Evolutionary conservation across 768 basidiomycete species (phyloP).

Genomic region (Agrocybe praecox): DNA sequence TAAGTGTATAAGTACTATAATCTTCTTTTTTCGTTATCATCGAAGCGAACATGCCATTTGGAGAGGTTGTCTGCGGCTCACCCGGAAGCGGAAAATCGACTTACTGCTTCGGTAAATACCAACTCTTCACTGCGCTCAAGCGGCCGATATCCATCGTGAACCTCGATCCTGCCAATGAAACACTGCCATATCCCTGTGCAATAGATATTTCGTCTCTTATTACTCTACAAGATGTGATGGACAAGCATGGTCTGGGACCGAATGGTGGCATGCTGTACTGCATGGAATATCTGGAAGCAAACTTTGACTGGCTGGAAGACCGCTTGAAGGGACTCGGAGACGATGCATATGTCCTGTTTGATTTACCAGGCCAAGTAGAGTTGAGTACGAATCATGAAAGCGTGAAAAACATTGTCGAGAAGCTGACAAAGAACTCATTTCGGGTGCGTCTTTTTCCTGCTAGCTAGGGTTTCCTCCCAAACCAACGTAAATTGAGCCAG

Average conservation of each 20-base stretch:
- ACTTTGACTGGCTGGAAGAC: slow-evolving; percentile 86
- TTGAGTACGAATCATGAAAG: slow-evolving; percentile 95
- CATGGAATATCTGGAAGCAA: slow-evolving; percentile 95
- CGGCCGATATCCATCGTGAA: slow-evolving; percentile 92
- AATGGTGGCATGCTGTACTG: slow-evolving; percentile 97
- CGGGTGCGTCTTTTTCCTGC: slow-evolving; percentile 60
- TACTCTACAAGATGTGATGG: slow-evolving; percentile 87
- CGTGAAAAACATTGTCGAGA: slow-evolving; percentile 76
- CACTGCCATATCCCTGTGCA: slow-evolving; percentile 89
- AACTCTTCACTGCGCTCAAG: slow-evolving; percentile 83
- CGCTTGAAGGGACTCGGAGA: slow-evolving; percentile 63
- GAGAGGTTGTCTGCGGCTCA: slow-evolving; percentile 84
- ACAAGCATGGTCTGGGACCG: slow-evolving; percentile 81
- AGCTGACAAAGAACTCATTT: slow-evolving; percentile 68
- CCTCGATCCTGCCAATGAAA: slow-evolving; percentile 92
- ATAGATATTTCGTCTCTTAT: slow-evolving; percentile 86
- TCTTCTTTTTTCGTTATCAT: not conserved
- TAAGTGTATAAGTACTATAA: no score
- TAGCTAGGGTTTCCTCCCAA: slow-evolving; percentile 1
- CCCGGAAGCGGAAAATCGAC: slow-evolving; percentile 90
- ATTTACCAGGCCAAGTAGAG: slow-evolving; percentile 97
- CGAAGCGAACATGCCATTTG: slow-evolving; percentile 68
- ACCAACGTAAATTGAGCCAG: slow-evolving; percentile 41
- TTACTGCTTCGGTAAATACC: slow-evolving; percentile 85
- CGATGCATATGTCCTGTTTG: slow-evolving; percentile 90